phyloP scores from a whole-genome alignment of 2,329 filamentous ascomycete genomes.

The Hymenoscyphus occultus region DNA sequence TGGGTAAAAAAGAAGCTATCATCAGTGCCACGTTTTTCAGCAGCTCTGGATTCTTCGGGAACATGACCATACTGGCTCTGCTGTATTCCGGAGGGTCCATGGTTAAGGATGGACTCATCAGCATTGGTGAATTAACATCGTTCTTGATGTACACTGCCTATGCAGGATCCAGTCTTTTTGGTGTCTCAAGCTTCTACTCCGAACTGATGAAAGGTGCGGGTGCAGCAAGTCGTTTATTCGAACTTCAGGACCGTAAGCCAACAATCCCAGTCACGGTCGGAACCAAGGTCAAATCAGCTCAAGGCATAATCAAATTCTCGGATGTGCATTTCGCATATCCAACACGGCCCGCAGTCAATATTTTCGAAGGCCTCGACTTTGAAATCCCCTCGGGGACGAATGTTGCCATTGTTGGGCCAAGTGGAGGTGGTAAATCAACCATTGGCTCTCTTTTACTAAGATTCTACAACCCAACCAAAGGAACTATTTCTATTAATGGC shows the following conservation, averaged over 20 bases:
- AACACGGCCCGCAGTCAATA: slow-evolving; percentile 84
- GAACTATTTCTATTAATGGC: slow-evolving; percentile 79
- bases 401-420: slow-evolving; percentile 93
- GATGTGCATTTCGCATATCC: slow-evolving; percentile 89
- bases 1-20: slow-evolving; percentile 83
- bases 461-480: slow-evolving; percentile 82
- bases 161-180: slow-evolving; percentile 81
- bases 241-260: slow-evolving; percentile 86
- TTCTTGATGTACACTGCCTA: slow-evolving; percentile 99
- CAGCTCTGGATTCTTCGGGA: slow-evolving; percentile 85
- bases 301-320: slow-evolving; percentile 84
- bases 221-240: slow-evolving; percentile 92
- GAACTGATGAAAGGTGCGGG: slow-evolving; percentile 99
- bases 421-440: slow-evolving; percentile 93
- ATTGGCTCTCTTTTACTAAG: slow-evolving; percentile 87
- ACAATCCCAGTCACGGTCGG: slow-evolving; percentile 87
- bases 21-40: slow-evolving; percentile 89
- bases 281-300: slow-evolving; percentile 72
- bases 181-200: slow-evolving; percentile 92
- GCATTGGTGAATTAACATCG: slow-evolving; percentile 86
- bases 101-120: slow-evolving; percentile 82
- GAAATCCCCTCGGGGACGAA: slow-evolving; percentile 91
- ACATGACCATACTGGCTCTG: slow-evolving; percentile 91
- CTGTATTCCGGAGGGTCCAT: slow-evolving; percentile 88
- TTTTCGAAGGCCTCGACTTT: slow-evolving; percentile 87